Percentiles rank a stretch among this genome's conserved stretches.
Conservation (phyloP, 2,329 filamentous ascomycete species). For the Zymoseptoria tritici region DNA sequence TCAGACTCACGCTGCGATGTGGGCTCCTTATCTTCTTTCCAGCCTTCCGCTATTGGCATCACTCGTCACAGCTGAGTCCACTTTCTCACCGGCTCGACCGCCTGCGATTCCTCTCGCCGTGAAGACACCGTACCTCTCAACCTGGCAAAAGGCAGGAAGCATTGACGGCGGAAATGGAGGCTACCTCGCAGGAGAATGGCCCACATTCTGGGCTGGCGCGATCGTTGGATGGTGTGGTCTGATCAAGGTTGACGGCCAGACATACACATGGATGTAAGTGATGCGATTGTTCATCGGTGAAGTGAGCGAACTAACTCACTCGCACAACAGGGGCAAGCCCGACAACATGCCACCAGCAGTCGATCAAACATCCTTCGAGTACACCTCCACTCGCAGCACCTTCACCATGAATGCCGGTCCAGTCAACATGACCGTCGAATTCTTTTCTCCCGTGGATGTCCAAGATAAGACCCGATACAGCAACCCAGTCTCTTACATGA, state of each 20-base stretch:
- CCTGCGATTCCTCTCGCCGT: slow-evolving; percentile 67
- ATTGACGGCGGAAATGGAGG: slow-evolving; percentile 54
- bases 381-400: slow-evolving; percentile 64
- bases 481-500: slow-evolving; percentile 62
- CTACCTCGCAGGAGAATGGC: slow-evolving; percentile 62
- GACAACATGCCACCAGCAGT: slow-evolving; percentile 40
- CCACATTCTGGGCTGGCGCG: slow-evolving; percentile 54
- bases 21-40: slow-evolving; percentile 5
- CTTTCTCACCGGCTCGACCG: slow-evolving; percentile 57
- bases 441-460: slow-evolving; percentile 63
- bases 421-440: slow-evolving; percentile 60
- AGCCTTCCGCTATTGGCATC: slow-evolving; percentile 10
- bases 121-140: slow-evolving; percentile 65
- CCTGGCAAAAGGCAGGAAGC: slow-evolving; percentile 56
- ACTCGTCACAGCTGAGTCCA: slow-evolving; percentile 28
- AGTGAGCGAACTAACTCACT: not conserved
- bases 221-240: slow-evolving; percentile 60
- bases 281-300: not conserved
- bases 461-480: slow-evolving; percentile 61
- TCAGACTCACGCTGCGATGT: not conserved
- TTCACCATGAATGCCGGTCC: slow-evolving; percentile 60
- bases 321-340: slow-evolving; percentile 43
- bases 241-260: slow-evolving; percentile 57
- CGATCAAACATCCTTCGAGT: slow-evolving; percentile 57
- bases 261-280: slow-evolving; percentile 57